Base-by-base conservation (phyloP, 352 stramenopile species). In the Pythium oligandrum region DNA sequence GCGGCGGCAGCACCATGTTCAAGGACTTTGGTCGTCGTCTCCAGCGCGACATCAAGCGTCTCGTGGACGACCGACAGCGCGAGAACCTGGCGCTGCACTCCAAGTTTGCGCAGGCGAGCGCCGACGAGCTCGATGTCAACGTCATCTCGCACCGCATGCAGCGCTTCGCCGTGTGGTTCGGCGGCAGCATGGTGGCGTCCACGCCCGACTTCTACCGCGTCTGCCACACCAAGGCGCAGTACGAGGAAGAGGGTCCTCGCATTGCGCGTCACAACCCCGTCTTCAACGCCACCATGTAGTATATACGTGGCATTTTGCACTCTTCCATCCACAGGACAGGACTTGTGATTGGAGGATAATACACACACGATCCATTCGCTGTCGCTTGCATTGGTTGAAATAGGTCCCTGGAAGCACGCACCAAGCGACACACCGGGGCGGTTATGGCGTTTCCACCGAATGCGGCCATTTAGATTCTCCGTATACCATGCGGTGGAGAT, bases 211-310 rank as follows among this genome's bases (percentile, higher is more conserved):
- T 98, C 54, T 96, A 97, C 65, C 79, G 86, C 46, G 89, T 97
- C 39, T 98, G 95, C 83, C 91, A 97, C 86, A 98, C 94, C 34
- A 98, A 97, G 72, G 88, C 85, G 26, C 90, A 98, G 76, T 98
- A 98, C 80, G 92, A 98, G 31, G 94, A 98, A 60, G 92, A 98
- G 78, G 94, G 94, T 5, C 90, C 94, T 35, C 84, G 93, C 51
- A 98, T 98, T 55, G 92, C 92, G 3, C 84, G 93, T 36, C 91
- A 98, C 76, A 98, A 98, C 74, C 86, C 90, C 3, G 93, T 98
- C 31, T 98, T 98, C 68, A 96, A 88, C 51, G 88, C 90, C 34
- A 94, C 88, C 59, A 95, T 97, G 76, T 97, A 90, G 79, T 8
- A 26, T 0, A 26, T 26, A 26, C 0, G 17, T 26, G 17, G 17